These are phyloP conservation scores for Danielozyma ontarioensis DNA, from an alignment of 805 yeast species.

Conservation along the genomic window DNA sequence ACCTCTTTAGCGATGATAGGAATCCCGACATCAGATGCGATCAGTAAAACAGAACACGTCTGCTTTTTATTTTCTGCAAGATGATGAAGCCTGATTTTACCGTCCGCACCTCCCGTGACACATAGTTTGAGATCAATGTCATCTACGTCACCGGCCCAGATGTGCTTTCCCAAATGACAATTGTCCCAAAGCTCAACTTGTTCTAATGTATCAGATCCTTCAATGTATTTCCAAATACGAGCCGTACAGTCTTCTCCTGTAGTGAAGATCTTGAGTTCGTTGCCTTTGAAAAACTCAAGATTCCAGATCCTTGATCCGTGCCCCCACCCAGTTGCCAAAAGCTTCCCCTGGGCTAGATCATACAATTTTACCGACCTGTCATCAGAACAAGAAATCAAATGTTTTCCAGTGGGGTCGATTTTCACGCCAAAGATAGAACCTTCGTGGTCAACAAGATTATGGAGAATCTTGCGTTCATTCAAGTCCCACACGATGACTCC, in stretches of 20 bases:
- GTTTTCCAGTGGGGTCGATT: constrained; percentile 50
- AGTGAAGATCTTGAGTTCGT: constrained; percentile 43
- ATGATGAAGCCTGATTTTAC: constrained; percentile 65
- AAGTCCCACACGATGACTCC: constrained; percentile 81
- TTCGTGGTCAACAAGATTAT: constrained; percentile 68
- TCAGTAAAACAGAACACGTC: constrained; percentile 26
- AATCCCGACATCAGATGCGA: constrained; percentile 21
- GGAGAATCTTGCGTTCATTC: constrained; percentile 35
- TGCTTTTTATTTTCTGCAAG: constrained; percentile 1
- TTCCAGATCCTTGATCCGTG: constrained; percentile 94
- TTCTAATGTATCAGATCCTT: constrained; percentile 22
- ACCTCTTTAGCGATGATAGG: constrained; percentile 44
- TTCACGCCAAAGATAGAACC: constrained; percentile 87
- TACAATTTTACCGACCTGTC: constrained; percentile 84
- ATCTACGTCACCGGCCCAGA: constrained; percentile 73
- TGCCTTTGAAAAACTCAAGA: constrained; percentile 47
- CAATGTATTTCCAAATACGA: constrained; percentile 71
- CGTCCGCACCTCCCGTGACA: constrained; percentile 94
- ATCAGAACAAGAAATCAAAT: constrained; percentile 81
- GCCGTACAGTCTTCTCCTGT: constrained; percentile 84
- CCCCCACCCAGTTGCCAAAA: constrained; percentile 88
- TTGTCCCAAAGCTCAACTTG: constrained; percentile 48
- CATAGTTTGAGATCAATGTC: constrained; percentile 39
- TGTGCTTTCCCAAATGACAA: constrained; percentile 78
- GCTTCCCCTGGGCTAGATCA: constrained; percentile 51